Base-by-base conservation (phyloP, 2,329 filamentous ascomycete genomes). In the Beauveria bassiana region DNA sequence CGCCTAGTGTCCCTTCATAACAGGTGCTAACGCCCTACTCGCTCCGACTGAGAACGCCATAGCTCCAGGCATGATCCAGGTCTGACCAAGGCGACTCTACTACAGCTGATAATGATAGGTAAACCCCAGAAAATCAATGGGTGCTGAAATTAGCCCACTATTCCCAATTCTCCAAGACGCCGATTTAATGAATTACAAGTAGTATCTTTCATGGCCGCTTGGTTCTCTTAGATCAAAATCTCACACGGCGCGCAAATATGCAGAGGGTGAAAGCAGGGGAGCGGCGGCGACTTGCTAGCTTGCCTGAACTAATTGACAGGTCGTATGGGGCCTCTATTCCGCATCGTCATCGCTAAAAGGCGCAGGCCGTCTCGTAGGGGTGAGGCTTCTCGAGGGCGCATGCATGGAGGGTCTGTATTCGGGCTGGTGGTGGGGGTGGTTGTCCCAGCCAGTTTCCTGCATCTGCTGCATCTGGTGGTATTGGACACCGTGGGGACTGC, bases 291-390 rank as follows among this genome's bases (percentile, higher is more conserved):
- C 20, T 18, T 58, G 61, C 61, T 54, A 59, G 61, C 61, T 53
- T 31, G 54, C 61, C 40, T 34, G 47, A 28, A 53, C 54, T 28
- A 52, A 40, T 62, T 54, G 61, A 62, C 49, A 46, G 31, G 40
- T 18, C 40, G 50, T 22, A 7, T 24, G 38, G 50, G 26, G 28
- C 43, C 22, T 61, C 65, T 72, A 70, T 64, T 70, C 66, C 65
- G 65, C 64, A 60, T 66, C 64, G 64, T 73, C 70, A 63, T 75
- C 77, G 61, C 67, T 70, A 42, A 75, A 70, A 14, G 72, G 73
- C 16, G 71, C 75, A 47, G 74, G 71, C 64, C 77, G 75, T 54
- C 74, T 73, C 2, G 73, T 72, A 3, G 77, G 73, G 10, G 77
- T 75, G 42, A 73, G 66, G 65, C 70, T 78, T 62, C 73, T 71